These are phyloP conservation scores for Mycena maculata DNA, from an alignment of 768 basidiomycete species.

Conservation along the genomic window DNA sequence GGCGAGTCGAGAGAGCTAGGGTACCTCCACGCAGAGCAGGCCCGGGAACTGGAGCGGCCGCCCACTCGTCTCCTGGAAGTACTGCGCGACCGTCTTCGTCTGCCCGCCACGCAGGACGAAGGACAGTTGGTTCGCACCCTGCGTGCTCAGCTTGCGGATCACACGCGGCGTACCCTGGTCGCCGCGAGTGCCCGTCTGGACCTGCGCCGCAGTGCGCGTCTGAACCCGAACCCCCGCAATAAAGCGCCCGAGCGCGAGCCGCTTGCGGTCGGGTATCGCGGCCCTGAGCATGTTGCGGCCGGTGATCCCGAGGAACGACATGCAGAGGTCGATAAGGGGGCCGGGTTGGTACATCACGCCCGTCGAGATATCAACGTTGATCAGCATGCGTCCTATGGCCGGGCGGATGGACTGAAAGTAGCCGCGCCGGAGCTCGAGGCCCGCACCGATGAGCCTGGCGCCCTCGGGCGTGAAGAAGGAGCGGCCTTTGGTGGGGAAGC, in stretches of 20 bases:
- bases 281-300: conserved; percentile 51
- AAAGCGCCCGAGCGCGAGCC: conserved; percentile 54
- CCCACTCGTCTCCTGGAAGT: conserved; percentile 39
- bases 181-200: too few relatives aligned
- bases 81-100: conserved; percentile 56
- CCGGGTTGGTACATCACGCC: conserved; percentile 82
- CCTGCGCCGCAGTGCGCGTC: conserved; percentile 22
- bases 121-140: conserved; percentile 58
- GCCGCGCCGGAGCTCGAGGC: conserved; percentile 80
- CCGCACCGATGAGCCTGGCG: conserved; percentile 63
- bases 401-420: conserved; percentile 86
- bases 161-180: conserved; percentile 45
- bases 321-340: conserved; percentile 64
- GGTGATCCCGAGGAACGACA: conserved; percentile 61
- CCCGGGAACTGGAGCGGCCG: conserved; percentile 57
- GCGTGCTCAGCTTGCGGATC: conserved; percentile 64
- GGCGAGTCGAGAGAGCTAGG: conserved; percentile 15
- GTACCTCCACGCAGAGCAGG: conserved; percentile 69
- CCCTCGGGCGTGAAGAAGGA: conserved; percentile 78
- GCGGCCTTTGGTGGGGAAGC: conserved; percentile 77
- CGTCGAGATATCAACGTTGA: conserved; percentile 84
- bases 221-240: conserved; percentile 49
- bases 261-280: conserved; percentile 62
- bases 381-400: conserved; percentile 67
- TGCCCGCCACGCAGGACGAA: conserved; percentile 65